A percentile compares a stretch with the other conserved stretches of the same genome.
Evolutionary conservation across 2,329 filamentous ascomycete species (phyloP).

Genomic region (Massarina eburnea): DNA sequence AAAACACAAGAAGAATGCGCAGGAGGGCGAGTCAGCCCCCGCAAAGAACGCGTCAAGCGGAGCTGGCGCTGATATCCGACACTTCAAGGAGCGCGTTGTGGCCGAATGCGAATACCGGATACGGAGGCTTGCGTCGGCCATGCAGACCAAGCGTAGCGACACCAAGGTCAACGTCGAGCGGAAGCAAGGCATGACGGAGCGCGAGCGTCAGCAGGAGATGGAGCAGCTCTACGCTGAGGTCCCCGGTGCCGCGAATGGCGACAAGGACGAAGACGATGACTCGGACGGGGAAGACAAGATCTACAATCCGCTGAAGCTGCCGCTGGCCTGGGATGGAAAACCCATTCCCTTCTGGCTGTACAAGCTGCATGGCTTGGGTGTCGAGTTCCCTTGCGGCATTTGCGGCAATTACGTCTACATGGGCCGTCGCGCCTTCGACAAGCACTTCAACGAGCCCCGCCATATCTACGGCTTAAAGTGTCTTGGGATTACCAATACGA

Average conservation of each 20-base stretch:
- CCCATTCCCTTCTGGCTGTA: constrained; percentile 99
- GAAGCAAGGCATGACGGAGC: constrained; percentile 95
- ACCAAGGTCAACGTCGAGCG: constrained; percentile 94
- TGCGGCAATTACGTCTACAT: constrained; percentile 99
- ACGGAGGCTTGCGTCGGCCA: constrained; percentile 74
- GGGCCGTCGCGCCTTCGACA: constrained; percentile 93
- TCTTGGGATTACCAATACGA: constrained; percentile 87
- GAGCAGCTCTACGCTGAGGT: constrained; percentile 77
- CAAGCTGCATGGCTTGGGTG: constrained; percentile 90
- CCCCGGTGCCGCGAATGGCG: constrained; percentile 49
- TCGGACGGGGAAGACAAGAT: constrained; percentile 76
- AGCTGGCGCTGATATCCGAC: constrained; percentile 21
- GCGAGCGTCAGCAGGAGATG: constrained; percentile 90
- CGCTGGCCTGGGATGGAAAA: constrained; percentile 96
- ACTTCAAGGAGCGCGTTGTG: constrained; percentile 82
- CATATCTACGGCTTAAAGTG: constrained; percentile 95
- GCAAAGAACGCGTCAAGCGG: constrained; percentile 20
- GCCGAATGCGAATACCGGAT: constrained; percentile 86
- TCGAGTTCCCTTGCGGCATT: constrained; percentile 94
- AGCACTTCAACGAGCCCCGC: constrained; percentile 93
- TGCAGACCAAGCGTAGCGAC: constrained; percentile 85
- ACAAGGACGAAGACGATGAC: constrained; percentile 67
- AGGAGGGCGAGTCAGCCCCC: constrained; percentile 49
- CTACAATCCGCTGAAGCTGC: constrained; percentile 95
- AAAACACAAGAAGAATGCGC: constrained; percentile 84